Base-by-base conservation (phyloP, 495 filamentous ascomycete species). In the Astrocystis sublimbata region DNA sequence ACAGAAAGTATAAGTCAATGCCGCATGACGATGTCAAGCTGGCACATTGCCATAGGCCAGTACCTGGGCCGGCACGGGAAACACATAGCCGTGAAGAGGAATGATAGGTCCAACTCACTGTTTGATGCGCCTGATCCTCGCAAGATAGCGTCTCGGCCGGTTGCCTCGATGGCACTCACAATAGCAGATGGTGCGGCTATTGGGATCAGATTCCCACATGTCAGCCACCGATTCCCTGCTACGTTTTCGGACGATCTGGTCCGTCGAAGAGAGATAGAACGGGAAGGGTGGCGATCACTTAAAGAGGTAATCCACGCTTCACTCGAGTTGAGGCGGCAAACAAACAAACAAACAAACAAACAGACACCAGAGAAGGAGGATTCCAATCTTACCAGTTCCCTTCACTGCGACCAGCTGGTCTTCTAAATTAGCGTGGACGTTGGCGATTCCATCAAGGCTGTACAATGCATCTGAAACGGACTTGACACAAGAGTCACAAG, bases 81-180 rank as follows among this genome's bases (percentile, higher is more conserved):
- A 46, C 24, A 28, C 36, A 3, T 23, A 43, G 35, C 41, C 26
- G 57, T 35, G 62, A 47, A 23, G 50, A 49, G 50, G 58, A 36
- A 59, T 52, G 35, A 57, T 35, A 42, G 60, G 50, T 26, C 41
- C 19, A 28, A 80, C 89, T 69, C 81, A 93, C 91, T 90, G 71
- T 97, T 87, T 64, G 92, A 85, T 49, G 82, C 81, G 47, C 94
- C 94, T 50, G 89, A 92, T 28, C 94, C 94, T 62, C 94, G 89
- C 53, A 98, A 80, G 70, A 98, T 97, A 46, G 94, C 94, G 82
- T 97, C 92, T 35, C 92, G 85, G 50, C 94, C 94, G 0, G 93
- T 97, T 24, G 80, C 79, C 76, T 98, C 89, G 65, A 98, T 97
- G 5, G 93, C 88, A 46, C 86, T 74, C 8, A 97, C 92, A 57